Evolutionary conservation across 1,139 yeast species (phyloP).

Genomic region (Hyphopichia fennica): DNA sequence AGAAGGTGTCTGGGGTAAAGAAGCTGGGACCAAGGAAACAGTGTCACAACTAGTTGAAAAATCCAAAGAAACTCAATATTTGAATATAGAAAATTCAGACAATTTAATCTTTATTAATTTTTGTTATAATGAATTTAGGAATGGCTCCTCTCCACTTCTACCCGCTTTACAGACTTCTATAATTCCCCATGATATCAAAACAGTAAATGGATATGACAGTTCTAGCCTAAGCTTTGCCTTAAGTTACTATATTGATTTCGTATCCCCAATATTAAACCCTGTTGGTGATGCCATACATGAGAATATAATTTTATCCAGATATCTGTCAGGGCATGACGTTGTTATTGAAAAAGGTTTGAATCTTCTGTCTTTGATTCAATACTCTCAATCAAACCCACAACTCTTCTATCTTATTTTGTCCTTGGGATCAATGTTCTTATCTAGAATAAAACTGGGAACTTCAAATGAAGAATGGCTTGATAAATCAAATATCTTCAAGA

Average conservation of each 20-base stretch:
- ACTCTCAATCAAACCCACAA: slow-evolving; percentile 22
- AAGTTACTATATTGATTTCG: slow-evolving; percentile 24
- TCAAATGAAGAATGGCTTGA: slow-evolving; percentile 16
- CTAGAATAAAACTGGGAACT: slow-evolving; percentile 13
- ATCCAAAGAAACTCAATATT: slow-evolving; percentile 14
- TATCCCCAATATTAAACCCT: slow-evolving; percentile 30
- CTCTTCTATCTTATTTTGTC: slow-evolving; percentile 26
- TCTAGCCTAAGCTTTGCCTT: slow-evolving; percentile 22
- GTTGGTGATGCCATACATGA: slow-evolving; percentile 10
- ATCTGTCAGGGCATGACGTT: slow-evolving; percentile 10
- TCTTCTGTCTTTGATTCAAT: slow-evolving; percentile 21
- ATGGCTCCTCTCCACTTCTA: slow-evolving; percentile 8
- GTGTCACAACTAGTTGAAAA: slow-evolving; percentile 11
- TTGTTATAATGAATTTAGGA: slow-evolving; percentile 14
- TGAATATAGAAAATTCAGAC: slow-evolving; percentile 11
- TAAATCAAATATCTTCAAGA: slow-evolving; percentile 17
- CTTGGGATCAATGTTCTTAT: slow-evolving; percentile 27
- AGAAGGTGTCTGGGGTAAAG: slow-evolving; percentile 30
- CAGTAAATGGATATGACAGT: slow-evolving; percentile 11
- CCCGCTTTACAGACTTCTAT: slow-evolving; percentile 7
- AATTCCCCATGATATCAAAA: slow-evolving; percentile 23
- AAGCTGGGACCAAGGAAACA: slow-evolving; percentile 9
- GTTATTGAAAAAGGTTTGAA: slow-evolving; percentile 25
- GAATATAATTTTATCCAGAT: slow-evolving; percentile 14
- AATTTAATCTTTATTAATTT: slow-evolving; percentile 21